Base-by-base conservation (phyloP, 2,329 filamentous ascomycete species). In the Colletotrichum lini region DNA sequence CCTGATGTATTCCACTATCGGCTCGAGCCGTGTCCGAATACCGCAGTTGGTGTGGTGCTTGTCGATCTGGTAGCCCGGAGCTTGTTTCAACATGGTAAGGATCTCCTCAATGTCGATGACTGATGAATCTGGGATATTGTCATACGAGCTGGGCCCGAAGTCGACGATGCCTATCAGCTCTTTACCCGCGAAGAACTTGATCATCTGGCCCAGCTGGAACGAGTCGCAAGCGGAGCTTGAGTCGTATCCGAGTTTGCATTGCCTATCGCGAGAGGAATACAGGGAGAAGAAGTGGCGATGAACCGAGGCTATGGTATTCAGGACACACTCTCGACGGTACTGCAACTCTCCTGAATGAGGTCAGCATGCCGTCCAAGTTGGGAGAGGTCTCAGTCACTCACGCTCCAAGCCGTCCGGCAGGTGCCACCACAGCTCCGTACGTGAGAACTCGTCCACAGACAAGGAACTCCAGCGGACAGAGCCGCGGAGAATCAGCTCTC, bases 171-270 rank as follows among this genome's bases (percentile, higher is more conserved):
- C 88, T 4, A 94, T 77, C 0, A 93, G 87, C 38, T 87, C 85
- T 74, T 90, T 89, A 74, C 86, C 86, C 16, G 85, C 82, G 45
- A 95, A 87, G 80, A 95, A 95, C 74, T 90, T 90, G 73, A 94
- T 81, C 86, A 93, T 93, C 80, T 95, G 92, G 26, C 93, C 93
- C 1, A 95, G 87, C 80, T 95, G 93, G 77, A 92, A 95, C 2
- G 90, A 91, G 81, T 95, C 93, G 79, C 93, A 95, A 52, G 92
- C 89, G 2, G 87, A 81, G 72, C 90, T 93, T 2, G 90, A 91
- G 76, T 94, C 92, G 79, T 95, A 95, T 63, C 93, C 92, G 0
- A 94, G 86, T 75, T 90, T 90, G 80, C 93, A 95, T 78, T 94
- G 93, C 9, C 84, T 81, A 42, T 82, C 86, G n/a, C 90, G 89